These are phyloP conservation scores for Corynespora cassiicola DNA, from an alignment of 2,329 filamentous ascomycete genomes.

Conservation along the genomic window DNA sequence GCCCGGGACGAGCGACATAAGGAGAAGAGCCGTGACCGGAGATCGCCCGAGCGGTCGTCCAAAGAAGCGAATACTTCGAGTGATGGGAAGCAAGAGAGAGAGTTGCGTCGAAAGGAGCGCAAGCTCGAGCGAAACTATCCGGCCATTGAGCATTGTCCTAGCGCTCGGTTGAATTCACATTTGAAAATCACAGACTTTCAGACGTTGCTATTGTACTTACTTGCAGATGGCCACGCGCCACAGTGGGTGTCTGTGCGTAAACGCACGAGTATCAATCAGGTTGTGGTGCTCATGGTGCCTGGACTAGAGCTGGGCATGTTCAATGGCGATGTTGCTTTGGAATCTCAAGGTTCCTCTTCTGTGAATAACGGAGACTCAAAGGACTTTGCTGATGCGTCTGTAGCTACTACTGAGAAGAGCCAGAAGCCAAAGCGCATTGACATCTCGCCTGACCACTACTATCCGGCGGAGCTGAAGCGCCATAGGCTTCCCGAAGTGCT, in stretches of 20 bases:
- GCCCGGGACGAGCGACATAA: neutral
- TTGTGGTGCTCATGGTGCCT: conserved; percentile 90
- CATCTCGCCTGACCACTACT: conserved; percentile 57
- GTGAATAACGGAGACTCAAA: conserved; percentile 3
- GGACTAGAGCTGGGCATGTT: conserved; percentile 93
- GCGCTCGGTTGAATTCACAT: conserved; percentile 60
- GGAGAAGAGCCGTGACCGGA: neutral
- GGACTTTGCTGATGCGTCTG: conserved; percentile 4
- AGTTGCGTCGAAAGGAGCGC: conserved; percentile 35
- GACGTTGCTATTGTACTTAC: conserved; percentile 63
- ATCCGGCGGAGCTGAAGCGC: conserved; percentile 52
- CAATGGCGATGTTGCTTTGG: conserved; percentile 56
- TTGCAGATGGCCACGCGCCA: conserved; percentile 65
- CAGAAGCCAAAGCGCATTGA: conserved; percentile 34
- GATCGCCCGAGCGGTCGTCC: too few species aligned
- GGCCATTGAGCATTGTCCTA: conserved; percentile 58
- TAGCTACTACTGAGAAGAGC: conserved; percentile 10
- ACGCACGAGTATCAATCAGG: conserved; percentile 67
- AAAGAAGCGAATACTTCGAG: too few species aligned
- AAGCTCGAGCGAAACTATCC: conserved; percentile 42
- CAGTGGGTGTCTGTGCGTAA: conserved; percentile 69
- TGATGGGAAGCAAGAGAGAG: conserved; percentile 17
- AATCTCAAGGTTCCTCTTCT: conserved; percentile 11
- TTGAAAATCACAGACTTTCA: conserved; percentile 67
- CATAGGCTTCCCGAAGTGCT: conserved; percentile 50